Base-by-base conservation (phyloP, 2,329 filamentous ascomycete species). In the Monosporascus ibericus region DNA sequence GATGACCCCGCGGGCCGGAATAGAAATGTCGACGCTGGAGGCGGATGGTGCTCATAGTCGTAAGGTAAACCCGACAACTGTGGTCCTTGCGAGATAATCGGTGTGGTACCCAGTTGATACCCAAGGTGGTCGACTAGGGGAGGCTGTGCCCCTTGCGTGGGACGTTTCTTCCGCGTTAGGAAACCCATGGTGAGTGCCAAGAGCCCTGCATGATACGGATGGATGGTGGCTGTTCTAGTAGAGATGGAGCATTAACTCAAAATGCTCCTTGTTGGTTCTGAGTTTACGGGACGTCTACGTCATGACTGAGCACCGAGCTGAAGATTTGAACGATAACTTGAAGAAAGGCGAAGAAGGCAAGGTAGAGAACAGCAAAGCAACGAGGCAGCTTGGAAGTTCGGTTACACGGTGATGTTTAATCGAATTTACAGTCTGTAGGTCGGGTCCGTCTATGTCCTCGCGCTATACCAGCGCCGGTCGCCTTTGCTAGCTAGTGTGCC, bases 141-240 rank as follows among this genome's bases (percentile, higher is more conserved):
- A 59, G 57, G 40, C 53, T 58, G 11, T 59, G 48, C 49, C 56
- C 58, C 38, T 58, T 61, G 38, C 52, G 49, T 56, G 22, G 42
- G 30, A n/a, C 44, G 44, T 40, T 61, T 65, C 46, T 54, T 63
- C 50, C 58, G 60, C 52, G 58, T 58, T 55, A 67, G 66, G 60
- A 63, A 65, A 36, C 65, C 64, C 65, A 68, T 68, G 27, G 48
- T 56, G 51, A 30, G 56, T 15, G 22, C 20, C 44, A 17, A 17
- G 44, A 9, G 44, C 30, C 9, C 47, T 36, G 38, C 30, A 48
- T 38, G 17, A 9, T 48, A 36, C 15, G 17, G 17, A 36, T 37
- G n/a, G 47, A 37, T 36, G 47, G 38, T 24, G 14, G 15, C 18
- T 48, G 27, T 22, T 18, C 17, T 11, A 40, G 17, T 40, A 40